phyloP scores from a whole-genome alignment of 2,329 filamentous ascomycete genomes.

The Sporothrix brasiliensis region DNA sequence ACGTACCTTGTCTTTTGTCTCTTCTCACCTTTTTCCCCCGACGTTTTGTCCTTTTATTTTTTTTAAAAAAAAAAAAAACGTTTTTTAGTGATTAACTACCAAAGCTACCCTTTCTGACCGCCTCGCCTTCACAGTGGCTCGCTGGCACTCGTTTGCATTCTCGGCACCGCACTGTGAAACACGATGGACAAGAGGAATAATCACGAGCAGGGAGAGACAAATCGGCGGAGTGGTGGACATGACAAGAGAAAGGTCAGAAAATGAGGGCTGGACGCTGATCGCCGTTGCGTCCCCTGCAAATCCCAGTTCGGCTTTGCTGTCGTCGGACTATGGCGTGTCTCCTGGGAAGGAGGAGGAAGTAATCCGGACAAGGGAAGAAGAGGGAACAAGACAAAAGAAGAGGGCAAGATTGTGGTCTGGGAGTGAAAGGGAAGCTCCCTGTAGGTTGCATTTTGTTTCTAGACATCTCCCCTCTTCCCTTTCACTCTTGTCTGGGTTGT shows the following conservation, averaged over 20 bases:
- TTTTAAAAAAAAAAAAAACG: too few relatives aligned
- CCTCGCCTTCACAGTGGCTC: not conserved
- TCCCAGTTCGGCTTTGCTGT: not conserved
- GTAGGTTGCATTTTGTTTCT: not conserved
- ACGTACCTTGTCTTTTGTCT: not conserved
- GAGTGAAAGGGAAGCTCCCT: not conserved
- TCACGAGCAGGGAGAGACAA: not conserved
- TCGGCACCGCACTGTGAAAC: slow-evolving; percentile 10
- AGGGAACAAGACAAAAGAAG: not conserved
- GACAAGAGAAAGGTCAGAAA: not conserved
- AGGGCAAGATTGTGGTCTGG: not conserved
- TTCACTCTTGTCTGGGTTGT: not conserved
- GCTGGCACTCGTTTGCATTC: slow-evolving; percentile 15
- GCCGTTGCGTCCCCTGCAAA: slow-evolving; percentile 8
- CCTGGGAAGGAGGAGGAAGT: slow-evolving; percentile 15
- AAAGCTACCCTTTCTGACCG: slow-evolving; percentile 1
- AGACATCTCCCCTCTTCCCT: not conserved
- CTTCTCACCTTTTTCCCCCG: not conserved
- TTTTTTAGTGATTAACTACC: not conserved
- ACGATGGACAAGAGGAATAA: not conserved
- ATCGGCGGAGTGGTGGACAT: not conserved
- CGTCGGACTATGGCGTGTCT: not conserved
- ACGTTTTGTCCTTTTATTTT: not conserved
- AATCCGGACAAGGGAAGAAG: not conserved
- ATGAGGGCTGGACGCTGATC: not conserved